Base-by-base conservation (phyloP, 2,329 filamentous ascomycete species). In the Verticillium albo-atrum region DNA sequence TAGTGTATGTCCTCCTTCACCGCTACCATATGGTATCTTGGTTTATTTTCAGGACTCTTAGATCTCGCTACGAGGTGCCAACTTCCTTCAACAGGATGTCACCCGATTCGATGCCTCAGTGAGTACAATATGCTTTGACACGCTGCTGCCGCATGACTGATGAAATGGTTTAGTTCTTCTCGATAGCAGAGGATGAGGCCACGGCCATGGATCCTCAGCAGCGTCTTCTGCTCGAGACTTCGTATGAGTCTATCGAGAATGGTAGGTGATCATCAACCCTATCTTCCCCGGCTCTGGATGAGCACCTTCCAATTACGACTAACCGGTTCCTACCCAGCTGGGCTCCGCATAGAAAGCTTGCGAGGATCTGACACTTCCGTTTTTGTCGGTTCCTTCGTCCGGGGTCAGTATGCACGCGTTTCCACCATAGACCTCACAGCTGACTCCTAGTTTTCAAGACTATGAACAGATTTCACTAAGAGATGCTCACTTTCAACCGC, bases 181-280 rank as follows among this genome's bases (percentile, higher is more conserved):
- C 75, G 0, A 72, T 83, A 4, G 71, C 79, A 0, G 73, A 79
- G 0, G 77, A 79, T 20, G 81, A 83, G 56, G 80, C 81, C 20
- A 75, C 75, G 26, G 79, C 82, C 3, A 79, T 83, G 58, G 82
- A 84, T 56, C 81, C 81, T 6, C 79, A 82, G 59, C 79, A 82
- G 62, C 70, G 81, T n/a, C 71, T 82, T 25, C 70, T 82, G 1
- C 74, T 84, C 1, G 82, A 84, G 61, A 71, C 75, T 6, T 77
- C 76, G 3, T 82, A 81, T 47, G 80, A 83, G 62, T 78, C 79
- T 23, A 69, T 82, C 1, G 80, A 83, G 61, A 81, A 77, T 61
- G 78, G 79, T 79, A 58, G 26, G 69, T 63, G n/a, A 6, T 2
- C 10, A 28, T 34, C 58, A 32, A 54, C 56, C 12, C 12, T 3